Base-by-base conservation (phyloP, 2,329 filamentous ascomycete genomes). In the Fonsecaea pedrosoi region DNA sequence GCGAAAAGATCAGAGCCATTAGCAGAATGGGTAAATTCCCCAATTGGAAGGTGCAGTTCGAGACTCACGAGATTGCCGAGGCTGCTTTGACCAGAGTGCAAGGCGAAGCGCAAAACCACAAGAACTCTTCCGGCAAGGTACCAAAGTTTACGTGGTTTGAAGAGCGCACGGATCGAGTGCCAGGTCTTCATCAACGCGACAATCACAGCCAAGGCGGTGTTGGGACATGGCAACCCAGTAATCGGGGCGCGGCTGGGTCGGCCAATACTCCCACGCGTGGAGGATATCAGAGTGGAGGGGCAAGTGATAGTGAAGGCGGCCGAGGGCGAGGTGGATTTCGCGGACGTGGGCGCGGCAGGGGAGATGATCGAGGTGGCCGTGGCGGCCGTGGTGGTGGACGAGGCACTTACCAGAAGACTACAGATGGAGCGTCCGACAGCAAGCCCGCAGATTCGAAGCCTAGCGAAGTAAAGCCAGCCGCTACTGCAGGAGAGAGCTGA, bases 1-100 rank as follows among this genome's bases (percentile, higher is more conserved):
- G 88, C 76, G 77, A 86, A 37, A 97, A 96, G 82, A 92, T 97
- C 71, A 79, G 87, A 62, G 90, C 89, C 79, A 84, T 94, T 59
- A 89, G 92, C 54, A 81, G 82, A 71, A 83, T 82, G 74, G 79
- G 87, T 64, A 88, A 88, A 74, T 88, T 88, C 69, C 92, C 92
- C 82, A 92, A 92, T 82, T 94, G 90, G 81, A 92, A 97, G 58
- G 92, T 92, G 32, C 90, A 94, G 71, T 98, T 98, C 81, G 88
- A 90, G 76, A 91, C 85, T 2, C 76, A 83, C 2, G 90, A 96
- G 72, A 92, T 96, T 58, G 92, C 94, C 75, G 91, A 94, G 73
- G 87, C 85, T 38, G 92, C 93, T 38, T 85, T 97, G 75, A 86
- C 88, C 50, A 89, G 88, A 70, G 67, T 66, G 34, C 87, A 92